Evolutionary conservation across 345 rosid genomes (phyloP).

Genomic region (Hibiscus syriacus): DNA sequence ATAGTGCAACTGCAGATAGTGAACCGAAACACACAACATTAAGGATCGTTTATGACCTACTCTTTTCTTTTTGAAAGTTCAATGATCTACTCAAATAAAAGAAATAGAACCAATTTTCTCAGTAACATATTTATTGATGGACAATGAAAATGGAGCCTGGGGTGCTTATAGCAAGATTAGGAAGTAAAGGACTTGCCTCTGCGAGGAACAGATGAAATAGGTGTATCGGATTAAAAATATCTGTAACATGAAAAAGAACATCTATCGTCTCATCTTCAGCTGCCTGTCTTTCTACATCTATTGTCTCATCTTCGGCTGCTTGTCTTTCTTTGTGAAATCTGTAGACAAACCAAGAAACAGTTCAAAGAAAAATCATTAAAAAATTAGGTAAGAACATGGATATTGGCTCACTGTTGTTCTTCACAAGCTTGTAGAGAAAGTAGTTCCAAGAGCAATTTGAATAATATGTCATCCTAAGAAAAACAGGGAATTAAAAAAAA

Average conservation of each 20-base stretch:
- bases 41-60: not conserved
- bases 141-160: not conserved
- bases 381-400: too few species aligned
- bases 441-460: slow-evolving; percentile 68
- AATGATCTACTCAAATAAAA: slow-evolving; percentile 9
- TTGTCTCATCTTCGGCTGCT: slow-evolving; percentile 24
- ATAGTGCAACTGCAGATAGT: slow-evolving; percentile 52
- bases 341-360: slow-evolving; percentile 11
- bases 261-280: too few species aligned
- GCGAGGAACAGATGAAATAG: slow-evolving; percentile 71
- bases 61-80: too few species aligned
- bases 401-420: slow-evolving; percentile 42
- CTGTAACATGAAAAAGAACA: slow-evolving; percentile 32
- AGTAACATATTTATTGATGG: not conserved
- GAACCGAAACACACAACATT: slow-evolving; percentile 10
- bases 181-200: slow-evolving; percentile 41
- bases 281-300: too few species aligned
- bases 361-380: too few species aligned
- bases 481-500: slow-evolving; percentile 13
- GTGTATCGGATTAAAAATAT: slow-evolving; percentile 52
- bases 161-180: not conserved
- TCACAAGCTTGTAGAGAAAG: slow-evolving; percentile 32
- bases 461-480: slow-evolving; percentile 70
- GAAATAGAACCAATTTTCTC: not conserved
- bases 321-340: slow-evolving; percentile 34